Evolutionary conservation across 257 asterid species (phyloP), one percentile per base, ranked within the genome.

Genomic region (Solanum neorickii): DNA sequence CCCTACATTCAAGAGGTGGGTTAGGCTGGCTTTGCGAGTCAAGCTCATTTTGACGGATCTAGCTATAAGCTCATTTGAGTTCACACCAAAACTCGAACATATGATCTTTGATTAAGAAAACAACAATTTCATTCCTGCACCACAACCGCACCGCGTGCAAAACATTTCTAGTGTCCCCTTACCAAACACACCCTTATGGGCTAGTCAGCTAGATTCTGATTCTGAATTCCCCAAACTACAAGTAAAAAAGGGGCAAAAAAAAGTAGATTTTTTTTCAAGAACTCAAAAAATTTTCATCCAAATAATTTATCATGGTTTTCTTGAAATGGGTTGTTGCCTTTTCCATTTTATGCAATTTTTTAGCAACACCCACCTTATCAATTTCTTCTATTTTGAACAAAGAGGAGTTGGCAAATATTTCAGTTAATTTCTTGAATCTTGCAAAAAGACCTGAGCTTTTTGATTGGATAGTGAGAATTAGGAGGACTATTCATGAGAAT

Each of bases 401-500:
- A 82, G 85, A 88, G 69, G 89, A 85, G 66, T 86, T 56, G 12
- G 42, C 88, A 49, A 92, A 92, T 60, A 92, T 91, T 86, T 93
- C 95, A 46, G 83, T 85, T 77, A 89, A 87, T 77, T 92, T 92
- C 77, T 86, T 94, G 84, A 72, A 89, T 73, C 88, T 88, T 83
- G 95, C 96, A 35, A 92, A 92, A 92, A 90, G 86, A 6, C 80
- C 90, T 9, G 91, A 92, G n/a, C 73, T 93, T 70, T 86, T 87
- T 70, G 94, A 93, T 27, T 92, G 93, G 91, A 92, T 93, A 93
- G 95, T 91, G 77, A 88, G 60, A 46, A 90, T 94, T 86, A 91
- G 96, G 89, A 92, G 95, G 91, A 42, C 77, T 5, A 35, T 94
- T 23, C 98, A 94, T 83, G 95, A 91, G 85, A 93, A 91, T 85